Evolutionary conservation across 176 grass and related monocot species (phyloP).

Genomic region (Miscanthus lutarioriparius): DNA sequence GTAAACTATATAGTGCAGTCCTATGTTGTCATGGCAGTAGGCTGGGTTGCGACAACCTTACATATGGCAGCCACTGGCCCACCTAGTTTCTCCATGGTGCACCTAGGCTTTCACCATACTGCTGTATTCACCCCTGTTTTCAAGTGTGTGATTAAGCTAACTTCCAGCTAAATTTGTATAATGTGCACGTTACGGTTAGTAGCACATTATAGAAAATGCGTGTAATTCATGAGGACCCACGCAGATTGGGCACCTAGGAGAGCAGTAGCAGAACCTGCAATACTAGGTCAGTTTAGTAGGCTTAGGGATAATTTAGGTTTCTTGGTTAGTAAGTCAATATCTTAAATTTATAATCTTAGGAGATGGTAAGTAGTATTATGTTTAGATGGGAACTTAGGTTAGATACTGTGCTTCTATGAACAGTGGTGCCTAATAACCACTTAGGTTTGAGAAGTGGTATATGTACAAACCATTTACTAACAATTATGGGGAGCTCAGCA

Average conservation of each 20-base stretch:
- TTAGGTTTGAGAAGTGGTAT: not conserved
- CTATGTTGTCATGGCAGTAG: not conserved
- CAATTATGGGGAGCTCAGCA: not conserved
- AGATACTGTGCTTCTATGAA: not conserved
- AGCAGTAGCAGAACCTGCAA: not conserved
- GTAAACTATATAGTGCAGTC: not conserved
- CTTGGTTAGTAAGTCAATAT: not conserved
- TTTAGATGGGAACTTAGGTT: not conserved
- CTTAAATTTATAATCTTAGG: not conserved
- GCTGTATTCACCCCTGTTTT: not conserved
- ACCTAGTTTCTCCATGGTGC: not conserved
- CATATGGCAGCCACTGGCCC: not conserved
- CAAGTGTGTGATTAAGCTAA: not conserved
- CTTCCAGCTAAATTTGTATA: not conserved
- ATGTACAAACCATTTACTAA: not conserved
- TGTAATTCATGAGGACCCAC: not conserved
- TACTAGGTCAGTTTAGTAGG: not conserved
- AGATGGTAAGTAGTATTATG: not conserved
- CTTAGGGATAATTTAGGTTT: not conserved
- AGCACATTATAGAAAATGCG: not conserved
- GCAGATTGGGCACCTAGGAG: not conserved
- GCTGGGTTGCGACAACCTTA: not conserved
- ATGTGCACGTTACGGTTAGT: not conserved
- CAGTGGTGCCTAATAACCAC: not conserved
- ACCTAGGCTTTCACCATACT: not conserved